A percentile compares a stretch with the other conserved stretches of the same genome.
Conservation (phyloP, 768 basidiomycete species). For the Xerocomus potaroensis region DNA sequence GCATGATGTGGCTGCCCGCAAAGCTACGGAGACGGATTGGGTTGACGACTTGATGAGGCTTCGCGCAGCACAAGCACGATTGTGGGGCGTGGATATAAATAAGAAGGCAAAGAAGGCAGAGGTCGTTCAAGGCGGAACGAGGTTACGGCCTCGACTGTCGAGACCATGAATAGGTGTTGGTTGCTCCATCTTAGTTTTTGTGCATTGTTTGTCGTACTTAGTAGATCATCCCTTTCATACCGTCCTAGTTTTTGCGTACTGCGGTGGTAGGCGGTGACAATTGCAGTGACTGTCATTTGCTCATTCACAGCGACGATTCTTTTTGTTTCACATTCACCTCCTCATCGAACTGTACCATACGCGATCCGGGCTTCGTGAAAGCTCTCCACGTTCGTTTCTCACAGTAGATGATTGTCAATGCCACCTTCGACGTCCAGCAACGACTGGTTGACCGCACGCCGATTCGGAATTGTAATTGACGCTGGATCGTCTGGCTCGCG, state of each 20-base stretch:
- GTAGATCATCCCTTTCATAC: background rate
- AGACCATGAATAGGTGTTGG: slow-evolving; percentile 9
- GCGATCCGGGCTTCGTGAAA: slow-evolving; percentile 16
- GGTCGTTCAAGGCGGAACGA: slow-evolving; percentile 23
- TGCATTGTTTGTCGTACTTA: background rate
- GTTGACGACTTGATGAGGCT: slow-evolving; percentile 54
- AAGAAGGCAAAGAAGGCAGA: slow-evolving; percentile 23
- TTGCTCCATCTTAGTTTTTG: slow-evolving; percentile 6
- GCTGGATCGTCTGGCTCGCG: slow-evolving; percentile 97
- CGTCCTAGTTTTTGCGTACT: background rate
- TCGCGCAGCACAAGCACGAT: slow-evolving; percentile 35
- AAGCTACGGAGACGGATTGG: slow-evolving; percentile 61
- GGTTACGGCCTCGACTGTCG: slow-evolving; percentile 22
- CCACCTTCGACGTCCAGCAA: slow-evolving; percentile 69
- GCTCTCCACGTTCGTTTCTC: slow-evolving; percentile 21
- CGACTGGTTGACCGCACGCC: slow-evolving; percentile 73
- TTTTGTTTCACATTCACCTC: background rate
- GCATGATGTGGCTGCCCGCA: slow-evolving; percentile 43
- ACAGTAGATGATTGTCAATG: slow-evolving; percentile 45
- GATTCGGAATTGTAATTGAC: slow-evolving; percentile 94
- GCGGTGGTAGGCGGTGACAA: background rate
- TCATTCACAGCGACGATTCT: background rate
- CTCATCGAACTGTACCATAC: slow-evolving; percentile 8
- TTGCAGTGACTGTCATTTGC: slow-evolving; percentile 4
- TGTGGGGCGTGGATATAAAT: slow-evolving; percentile 32